Percentiles rank a stretch among this genome's conserved stretches.
Conservation (phyloP, 176 grass and related monocot species). For the Puccinellia tenuiflora region DNA sequence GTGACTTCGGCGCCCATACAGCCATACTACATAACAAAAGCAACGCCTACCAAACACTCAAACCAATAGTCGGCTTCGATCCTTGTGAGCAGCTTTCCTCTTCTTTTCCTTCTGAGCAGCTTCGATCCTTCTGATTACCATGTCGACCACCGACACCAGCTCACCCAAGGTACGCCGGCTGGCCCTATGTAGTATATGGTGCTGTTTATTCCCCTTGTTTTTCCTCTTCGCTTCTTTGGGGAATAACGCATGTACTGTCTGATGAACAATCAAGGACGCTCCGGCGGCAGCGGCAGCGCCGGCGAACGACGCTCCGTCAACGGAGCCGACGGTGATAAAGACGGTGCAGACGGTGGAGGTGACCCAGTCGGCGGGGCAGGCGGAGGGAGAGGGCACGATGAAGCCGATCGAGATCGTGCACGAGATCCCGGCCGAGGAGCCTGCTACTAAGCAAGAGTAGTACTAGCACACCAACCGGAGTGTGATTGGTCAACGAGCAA, state of each 20-base stretch:
- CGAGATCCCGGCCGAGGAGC: constrained; percentile 31
- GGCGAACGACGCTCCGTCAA: neutral
- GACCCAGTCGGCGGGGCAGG: constrained; percentile 30
- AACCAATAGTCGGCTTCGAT: neutral
- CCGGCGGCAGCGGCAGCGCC: neutral
- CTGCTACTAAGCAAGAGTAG: constrained; percentile 32
- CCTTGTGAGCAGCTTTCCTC: neutral
- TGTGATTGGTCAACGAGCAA: no score
- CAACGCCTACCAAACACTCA: no score
- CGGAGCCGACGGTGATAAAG: constrained; percentile 17
- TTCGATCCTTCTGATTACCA: no score
- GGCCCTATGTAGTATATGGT: neutral
- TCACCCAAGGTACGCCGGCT: neutral
- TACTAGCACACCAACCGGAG: neutral
- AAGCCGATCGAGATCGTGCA: constrained; percentile 28
- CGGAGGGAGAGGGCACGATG: neutral
- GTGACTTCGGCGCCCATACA: no score
- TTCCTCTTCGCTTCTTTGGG: neutral
- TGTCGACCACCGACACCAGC: neutral
- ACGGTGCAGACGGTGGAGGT: constrained; percentile 44
- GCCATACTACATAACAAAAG: no score
- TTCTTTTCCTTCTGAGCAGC: neutral
- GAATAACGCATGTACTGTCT: neutral
- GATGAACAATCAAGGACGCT: neutral
- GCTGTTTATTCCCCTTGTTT: no score